Conservation (phyloP, 495 filamentous ascomycete species). For the Xylaria grammica region DNA sequence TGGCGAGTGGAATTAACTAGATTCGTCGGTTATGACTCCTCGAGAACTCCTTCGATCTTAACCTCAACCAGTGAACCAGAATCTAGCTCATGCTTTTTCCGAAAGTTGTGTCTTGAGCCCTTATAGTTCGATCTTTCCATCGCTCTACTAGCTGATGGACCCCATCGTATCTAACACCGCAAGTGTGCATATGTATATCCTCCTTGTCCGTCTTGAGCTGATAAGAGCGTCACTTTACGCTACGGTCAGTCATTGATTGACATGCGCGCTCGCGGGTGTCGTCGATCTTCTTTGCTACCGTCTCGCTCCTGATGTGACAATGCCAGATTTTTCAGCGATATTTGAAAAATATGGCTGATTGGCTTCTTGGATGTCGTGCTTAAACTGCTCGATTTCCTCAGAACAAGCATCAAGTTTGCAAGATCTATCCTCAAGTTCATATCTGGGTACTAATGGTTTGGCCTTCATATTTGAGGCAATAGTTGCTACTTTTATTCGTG, state of each 20-base stretch:
- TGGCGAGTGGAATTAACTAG: conserved; percentile 20
- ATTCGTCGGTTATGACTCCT: conserved; percentile 21
- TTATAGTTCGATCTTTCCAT: conserved; percentile 19
- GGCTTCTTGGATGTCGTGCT: conserved; percentile 12
- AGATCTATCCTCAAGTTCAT: conserved; percentile 14
- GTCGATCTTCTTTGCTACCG: conserved; percentile 13
- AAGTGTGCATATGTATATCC: conserved; percentile 19
- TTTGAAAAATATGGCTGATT: conserved; percentile 10
- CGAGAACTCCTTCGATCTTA: conserved; percentile 19
- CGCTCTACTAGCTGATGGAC: conserved; percentile 18
- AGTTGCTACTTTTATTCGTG: neutral
- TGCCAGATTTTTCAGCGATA: conserved; percentile 13
- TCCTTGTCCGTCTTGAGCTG: conserved; percentile 19
- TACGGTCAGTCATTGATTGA: conserved; percentile 11
- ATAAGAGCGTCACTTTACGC: conserved; percentile 18
- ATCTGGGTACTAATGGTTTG: conserved; percentile 13
- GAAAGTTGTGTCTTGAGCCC: conserved; percentile 7
- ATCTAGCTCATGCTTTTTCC: conserved; percentile 11
- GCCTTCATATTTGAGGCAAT: conserved; percentile 14
- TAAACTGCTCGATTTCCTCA: conserved; percentile 14
- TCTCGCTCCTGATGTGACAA: conserved; percentile 15
- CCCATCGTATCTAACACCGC: conserved; percentile 17
- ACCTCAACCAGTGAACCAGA: conserved; percentile 17
- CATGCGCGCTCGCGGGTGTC: conserved; percentile 12
- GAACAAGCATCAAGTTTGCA: conserved; percentile 11